Evolutionary conservation across 1,139 yeast species (phyloP).

Genomic region (Yamadazyma sp.): DNA sequence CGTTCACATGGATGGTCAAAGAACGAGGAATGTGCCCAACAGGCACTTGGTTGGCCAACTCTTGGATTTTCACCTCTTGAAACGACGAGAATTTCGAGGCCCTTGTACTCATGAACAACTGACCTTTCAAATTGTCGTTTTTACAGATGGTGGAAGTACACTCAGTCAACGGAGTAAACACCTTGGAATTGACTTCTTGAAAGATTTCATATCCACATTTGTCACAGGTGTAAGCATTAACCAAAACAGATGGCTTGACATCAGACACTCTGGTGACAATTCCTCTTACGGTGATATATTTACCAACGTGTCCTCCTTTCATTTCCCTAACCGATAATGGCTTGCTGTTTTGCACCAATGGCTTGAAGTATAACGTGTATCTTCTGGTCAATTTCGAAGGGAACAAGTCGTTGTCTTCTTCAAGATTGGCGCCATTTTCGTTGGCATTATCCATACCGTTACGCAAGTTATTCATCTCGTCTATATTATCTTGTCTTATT

Average conservation of each 20-base stretch:
- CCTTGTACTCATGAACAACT: constrained; percentile 87
- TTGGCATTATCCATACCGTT: constrained; percentile 28
- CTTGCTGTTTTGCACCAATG: constrained; percentile 52
- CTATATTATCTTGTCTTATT: constrained; percentile 63
- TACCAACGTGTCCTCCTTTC: constrained; percentile 81
- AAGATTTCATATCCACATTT: constrained; percentile 95
- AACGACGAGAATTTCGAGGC: constrained; percentile 94
- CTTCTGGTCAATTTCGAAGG: constrained; percentile 88
- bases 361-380: constrained; percentile 83
- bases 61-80: constrained; percentile 95
- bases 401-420: constrained; percentile 45
- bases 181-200: constrained; percentile 86
- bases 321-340: constrained; percentile 88
- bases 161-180: constrained; percentile 81
- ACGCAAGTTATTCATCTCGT: constrained; percentile 45
- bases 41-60: constrained; percentile 93
- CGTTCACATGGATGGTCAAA: constrained; percentile 81
- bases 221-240: constrained; percentile 96
- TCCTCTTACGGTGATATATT: constrained; percentile 86
- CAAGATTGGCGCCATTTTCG: constrained; percentile 20
- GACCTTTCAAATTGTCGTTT: constrained; percentile 81
- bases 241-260: constrained; percentile 89
- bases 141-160: constrained; percentile 83
- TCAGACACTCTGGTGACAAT: constrained; percentile 95
- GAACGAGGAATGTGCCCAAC: constrained; percentile 96